Conservation (phyloP, 129 eudicot species). For the Artemisia tridentata region DNA sequence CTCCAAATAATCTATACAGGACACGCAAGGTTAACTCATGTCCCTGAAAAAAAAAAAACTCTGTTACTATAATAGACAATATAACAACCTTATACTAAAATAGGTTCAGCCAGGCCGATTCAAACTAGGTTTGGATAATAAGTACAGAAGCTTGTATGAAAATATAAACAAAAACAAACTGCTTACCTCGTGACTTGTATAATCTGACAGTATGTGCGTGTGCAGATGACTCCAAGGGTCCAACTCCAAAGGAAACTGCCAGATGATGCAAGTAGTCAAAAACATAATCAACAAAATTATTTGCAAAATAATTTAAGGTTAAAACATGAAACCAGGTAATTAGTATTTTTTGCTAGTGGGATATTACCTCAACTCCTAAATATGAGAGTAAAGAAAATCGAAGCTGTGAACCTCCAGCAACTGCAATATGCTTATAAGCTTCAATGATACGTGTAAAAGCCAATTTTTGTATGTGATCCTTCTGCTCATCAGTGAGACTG, state of each 20-base stretch:
- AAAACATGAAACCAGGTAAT: conserved; percentile 4
- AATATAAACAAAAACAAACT: not conserved
- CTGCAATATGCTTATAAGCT: conserved; percentile 82
- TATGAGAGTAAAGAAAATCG: conserved; percentile 78
- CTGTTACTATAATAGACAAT: not conserved
- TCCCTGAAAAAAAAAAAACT: conserved; percentile 67
- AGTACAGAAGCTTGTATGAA: not conserved
- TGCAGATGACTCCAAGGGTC: conserved; percentile 84
- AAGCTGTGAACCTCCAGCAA: conserved; percentile 83
- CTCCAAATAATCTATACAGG: conserved; percentile 86
- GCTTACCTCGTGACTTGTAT: conserved; percentile 70
- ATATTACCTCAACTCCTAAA: conserved; percentile 85
- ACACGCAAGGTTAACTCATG: conserved; percentile 97
- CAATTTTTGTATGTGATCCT: conserved; percentile 64
- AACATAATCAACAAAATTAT: conserved; percentile 5
- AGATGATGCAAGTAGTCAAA: conserved; percentile 19
- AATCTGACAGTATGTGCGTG: conserved; percentile 80
- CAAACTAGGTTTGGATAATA: conserved; percentile 2
- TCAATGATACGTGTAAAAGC: conserved; percentile 77
- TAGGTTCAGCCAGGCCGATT: not conserved
- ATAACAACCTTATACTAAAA: not conserved
- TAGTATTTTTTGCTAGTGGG: not conserved
- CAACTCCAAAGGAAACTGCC: conserved; percentile 86
- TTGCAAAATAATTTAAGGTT: conserved; percentile 4
- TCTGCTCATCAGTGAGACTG: conserved; percentile 65